Base-by-base conservation (phyloP, 2,329 filamentous ascomycete species). In the Arthroderma sp. region DNA sequence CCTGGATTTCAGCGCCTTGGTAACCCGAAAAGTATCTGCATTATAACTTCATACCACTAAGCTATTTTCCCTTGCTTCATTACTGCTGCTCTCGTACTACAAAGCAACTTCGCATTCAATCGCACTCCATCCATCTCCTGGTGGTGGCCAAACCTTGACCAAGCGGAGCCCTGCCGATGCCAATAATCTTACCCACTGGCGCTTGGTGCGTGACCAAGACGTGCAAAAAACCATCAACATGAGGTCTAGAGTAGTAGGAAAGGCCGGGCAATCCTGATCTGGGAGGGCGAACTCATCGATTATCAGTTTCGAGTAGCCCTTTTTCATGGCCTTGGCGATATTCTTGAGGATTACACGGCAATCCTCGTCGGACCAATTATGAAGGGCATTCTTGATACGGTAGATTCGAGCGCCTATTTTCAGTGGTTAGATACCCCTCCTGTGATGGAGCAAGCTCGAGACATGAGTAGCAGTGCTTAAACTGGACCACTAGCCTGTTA, bases 231-330 rank as follows among this genome's bases (percentile, higher is more conserved):
- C 48, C 60, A 68, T 60, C 63, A 69, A 65, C n/a, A 56, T 52
- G 44, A 64, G 54, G 51, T 69, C 66, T 37, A 64, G 47, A 10
- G 49, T 47, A 5, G 55, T 56, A 6, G 43, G 43, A 6, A 54
- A 51, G 44, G 50, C 52, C 3, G 47, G 43, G 1, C 62, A 53
- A 4, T 56, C 57, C 4, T 43, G 54, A 7, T 63, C 57, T 7
- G 62, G 61, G 10, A 69, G 49, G 1, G 64, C 50, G 38, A 59
- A 58, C 34, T 69, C 66, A 33, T 63, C 59, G 29, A 71, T 57
- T 5, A 71, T 50, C 3, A 70, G 43, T 38, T 64, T 61, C 2
- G 60, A 64, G 43, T 64, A 59, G 39, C 62, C 55, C 39, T 45
- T 52, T 41, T 55, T 49, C 54, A 55, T 53, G 40, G 52, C 47